Conservation (phyloP, 2,329 filamentous ascomycete species). For the Catunica adiposa region DNA sequence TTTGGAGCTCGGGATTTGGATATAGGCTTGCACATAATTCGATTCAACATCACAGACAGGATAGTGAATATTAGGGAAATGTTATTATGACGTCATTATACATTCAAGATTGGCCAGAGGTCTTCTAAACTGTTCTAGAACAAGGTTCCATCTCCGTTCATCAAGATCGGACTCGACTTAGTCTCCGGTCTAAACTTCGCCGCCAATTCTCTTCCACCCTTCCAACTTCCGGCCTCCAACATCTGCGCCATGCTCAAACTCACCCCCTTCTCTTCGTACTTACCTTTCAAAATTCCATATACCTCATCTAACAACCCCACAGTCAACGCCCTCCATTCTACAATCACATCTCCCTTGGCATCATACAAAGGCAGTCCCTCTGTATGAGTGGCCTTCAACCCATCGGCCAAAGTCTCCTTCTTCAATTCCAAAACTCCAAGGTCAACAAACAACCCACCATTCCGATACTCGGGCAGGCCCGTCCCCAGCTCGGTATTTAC, state of each 20-base stretch:
- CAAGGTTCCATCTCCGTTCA: conserved; percentile 64
- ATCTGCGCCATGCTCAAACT: conserved; percentile 32
- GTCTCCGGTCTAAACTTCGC: conserved; percentile 65
- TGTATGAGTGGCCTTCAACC: conserved; percentile 24
- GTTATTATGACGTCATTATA: background rate
- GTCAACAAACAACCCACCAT: conserved; percentile 53
- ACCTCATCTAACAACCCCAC: conserved; percentile 38
- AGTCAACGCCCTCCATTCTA: conserved; percentile 45
- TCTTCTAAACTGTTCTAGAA: conserved; percentile 36
- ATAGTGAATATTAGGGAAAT: background rate
- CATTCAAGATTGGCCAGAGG: background rate
- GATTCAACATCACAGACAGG: background rate
- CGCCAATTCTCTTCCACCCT: conserved; percentile 62
- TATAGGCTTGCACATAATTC: background rate
- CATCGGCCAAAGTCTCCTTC: conserved; percentile 25
- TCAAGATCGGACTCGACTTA: conserved; percentile 69
- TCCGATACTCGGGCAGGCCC: conserved; percentile 55
- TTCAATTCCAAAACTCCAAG: conserved; percentile 37
- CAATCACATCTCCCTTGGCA: conserved; percentile 38
- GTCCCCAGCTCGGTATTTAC: conserved; percentile 41
- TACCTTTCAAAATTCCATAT: conserved; percentile 25
- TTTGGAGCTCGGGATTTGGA: too few relatives aligned
- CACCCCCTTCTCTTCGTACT: conserved; percentile 22
- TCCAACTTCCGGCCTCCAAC: conserved; percentile 38
- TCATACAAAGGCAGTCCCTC: conserved; percentile 31